A percentile compares a stretch with the other conserved stretches of the same genome.
phyloP scores from a whole-genome alignment of 2,329 filamentous ascomycete species.

The Stromatinia cepivora region DNA sequence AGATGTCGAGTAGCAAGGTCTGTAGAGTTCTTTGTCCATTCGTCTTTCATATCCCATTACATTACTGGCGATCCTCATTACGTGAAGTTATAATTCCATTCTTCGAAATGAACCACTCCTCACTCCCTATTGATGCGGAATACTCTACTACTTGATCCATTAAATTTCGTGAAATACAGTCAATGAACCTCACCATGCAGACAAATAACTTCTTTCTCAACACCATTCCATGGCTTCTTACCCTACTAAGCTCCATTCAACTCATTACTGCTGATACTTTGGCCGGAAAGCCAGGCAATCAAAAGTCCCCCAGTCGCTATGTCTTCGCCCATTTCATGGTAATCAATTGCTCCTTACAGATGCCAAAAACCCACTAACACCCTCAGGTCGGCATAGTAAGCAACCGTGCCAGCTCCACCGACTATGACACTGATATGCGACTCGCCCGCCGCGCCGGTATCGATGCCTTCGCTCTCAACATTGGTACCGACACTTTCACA shows the following conservation, averaged over 20 bases:
- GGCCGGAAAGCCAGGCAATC: background rate
- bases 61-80: background rate
- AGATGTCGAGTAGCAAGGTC: background rate
- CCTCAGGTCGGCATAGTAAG: slow-evolving; percentile 29
- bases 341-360: background rate
- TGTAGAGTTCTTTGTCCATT: background rate
- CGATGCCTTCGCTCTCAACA: slow-evolving; percentile 42
- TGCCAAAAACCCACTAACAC: background rate
- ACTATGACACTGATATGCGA: slow-evolving; percentile 30
- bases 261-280: background rate
- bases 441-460: slow-evolving; percentile 39
- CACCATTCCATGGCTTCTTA: slow-evolving; percentile 10
- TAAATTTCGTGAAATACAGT: background rate
- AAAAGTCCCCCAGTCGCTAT: background rate
- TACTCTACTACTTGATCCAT: background rate
- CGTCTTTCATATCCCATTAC: background rate
- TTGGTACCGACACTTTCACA: slow-evolving; percentile 39
- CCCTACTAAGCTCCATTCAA: background rate
- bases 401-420: slow-evolving; percentile 26
- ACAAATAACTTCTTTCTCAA: background rate
- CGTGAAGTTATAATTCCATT: background rate
- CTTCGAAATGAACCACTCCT: background rate
- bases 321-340: slow-evolving; percentile 34
- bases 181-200: slow-evolving; percentile 10
- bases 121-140: background rate